Conservation (phyloP, 345 rosid genomes). For the Salix viminalis region DNA sequence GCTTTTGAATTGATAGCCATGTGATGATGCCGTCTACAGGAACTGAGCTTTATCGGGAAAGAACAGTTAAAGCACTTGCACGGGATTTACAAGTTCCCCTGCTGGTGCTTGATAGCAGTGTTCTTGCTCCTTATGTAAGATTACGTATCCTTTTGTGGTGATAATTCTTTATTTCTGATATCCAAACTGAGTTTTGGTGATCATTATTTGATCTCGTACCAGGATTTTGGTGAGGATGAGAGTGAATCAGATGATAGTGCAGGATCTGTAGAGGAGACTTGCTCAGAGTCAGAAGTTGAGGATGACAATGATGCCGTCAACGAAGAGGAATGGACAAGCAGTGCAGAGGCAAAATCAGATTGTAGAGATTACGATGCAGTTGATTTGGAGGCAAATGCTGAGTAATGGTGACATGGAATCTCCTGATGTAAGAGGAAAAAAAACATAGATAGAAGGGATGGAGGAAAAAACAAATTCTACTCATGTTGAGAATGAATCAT, state of each 20-base stretch:
- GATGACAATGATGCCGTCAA: constrained; percentile 66
- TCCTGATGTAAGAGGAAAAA: too few species aligned
- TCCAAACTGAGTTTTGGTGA: neutral
- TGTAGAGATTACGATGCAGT: constrained; percentile 65
- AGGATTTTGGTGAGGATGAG: constrained; percentile 87
- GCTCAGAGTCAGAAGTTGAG: constrained; percentile 84
- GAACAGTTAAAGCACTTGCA: constrained; percentile 90
- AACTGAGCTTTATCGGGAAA: constrained; percentile 88
- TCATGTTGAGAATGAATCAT: too few species aligned
- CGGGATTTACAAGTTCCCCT: constrained; percentile 76
- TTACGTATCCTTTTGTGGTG: constrained; percentile 15
- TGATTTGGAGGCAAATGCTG: constrained; percentile 63
- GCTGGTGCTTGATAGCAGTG: constrained; percentile 81
- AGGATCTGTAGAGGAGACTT: constrained; percentile 59
- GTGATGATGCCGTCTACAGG: constrained; percentile 44
- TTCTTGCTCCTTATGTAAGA: constrained; percentile 95
- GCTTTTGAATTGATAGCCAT: constrained; percentile 10
- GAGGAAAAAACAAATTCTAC: too few species aligned
- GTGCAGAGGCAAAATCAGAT: constrained; percentile 63
- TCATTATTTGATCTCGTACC: constrained; percentile 26
- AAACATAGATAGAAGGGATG: too few species aligned
- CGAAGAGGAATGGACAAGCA: constrained; percentile 69
- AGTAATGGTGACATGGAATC: too few species aligned
- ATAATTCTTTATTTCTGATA: neutral
- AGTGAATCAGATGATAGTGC: constrained; percentile 59